phyloP scores from a whole-genome alignment of 164 flowering plant species.

The Protea cynaroides region DNA sequence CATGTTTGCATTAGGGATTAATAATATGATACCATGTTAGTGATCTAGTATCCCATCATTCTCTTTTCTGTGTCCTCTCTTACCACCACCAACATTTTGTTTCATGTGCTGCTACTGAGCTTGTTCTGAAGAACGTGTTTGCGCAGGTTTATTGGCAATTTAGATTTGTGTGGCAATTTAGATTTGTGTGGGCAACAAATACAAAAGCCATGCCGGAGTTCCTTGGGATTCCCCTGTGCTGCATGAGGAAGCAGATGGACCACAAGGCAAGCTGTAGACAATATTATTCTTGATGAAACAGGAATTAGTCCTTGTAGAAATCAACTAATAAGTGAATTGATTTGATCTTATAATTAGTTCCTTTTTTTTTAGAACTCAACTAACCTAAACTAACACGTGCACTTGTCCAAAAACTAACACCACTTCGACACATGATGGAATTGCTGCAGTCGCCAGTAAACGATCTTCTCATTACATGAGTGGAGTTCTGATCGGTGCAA shows the following conservation, averaged over 20 bases:
- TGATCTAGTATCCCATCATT: neutral
- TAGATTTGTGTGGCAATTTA: conserved; percentile 87
- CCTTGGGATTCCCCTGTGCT: conserved; percentile 87
- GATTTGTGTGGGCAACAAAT: too few relatives aligned
- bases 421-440: conserved; percentile 2
- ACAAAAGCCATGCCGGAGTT: too few relatives aligned
- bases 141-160: conserved; percentile 75
- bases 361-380: neutral
- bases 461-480: conserved; percentile 58
- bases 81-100: neutral
- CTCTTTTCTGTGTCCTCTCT: neutral
- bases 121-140: neutral
- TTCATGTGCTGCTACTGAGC: neutral
- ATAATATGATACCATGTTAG: neutral
- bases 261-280: conserved; percentile 39
- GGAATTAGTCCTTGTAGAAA: neutral
- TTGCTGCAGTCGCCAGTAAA: conserved; percentile 49
- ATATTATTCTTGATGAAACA: neutral
- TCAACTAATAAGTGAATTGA: too few relatives aligned
- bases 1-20: too few relatives aligned
- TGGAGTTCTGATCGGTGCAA: conserved; percentile 69
- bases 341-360: too few relatives aligned
- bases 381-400: neutral
- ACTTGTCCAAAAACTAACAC: neutral
- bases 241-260: conserved; percentile 66